Percentiles rank a stretch among this genome's conserved stretches.
These are phyloP conservation scores for Fraxinus floribunda DNA, from an alignment of 305 asterid genomes.

Conservation along the genomic window DNA sequence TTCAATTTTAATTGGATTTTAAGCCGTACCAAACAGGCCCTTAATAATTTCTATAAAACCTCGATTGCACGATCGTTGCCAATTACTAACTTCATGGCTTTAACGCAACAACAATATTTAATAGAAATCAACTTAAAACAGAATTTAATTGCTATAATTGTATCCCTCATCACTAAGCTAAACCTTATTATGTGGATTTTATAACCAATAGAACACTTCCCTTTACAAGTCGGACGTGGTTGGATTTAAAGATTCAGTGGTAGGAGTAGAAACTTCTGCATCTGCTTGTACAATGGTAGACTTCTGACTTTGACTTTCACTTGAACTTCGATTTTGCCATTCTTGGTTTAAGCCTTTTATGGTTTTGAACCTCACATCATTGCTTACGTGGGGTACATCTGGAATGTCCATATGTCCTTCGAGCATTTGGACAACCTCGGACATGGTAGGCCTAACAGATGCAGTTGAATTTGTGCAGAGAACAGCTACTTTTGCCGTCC, in stretches of 20 bases:
- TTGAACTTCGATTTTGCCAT: slow-evolving; percentile 39
- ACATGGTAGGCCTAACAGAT: slow-evolving; percentile 80
- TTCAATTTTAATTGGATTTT: too few species aligned
- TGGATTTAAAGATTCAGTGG: neutral
- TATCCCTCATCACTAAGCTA: neutral
- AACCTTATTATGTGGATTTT: neutral
- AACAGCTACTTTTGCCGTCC: slow-evolving; percentile 60
- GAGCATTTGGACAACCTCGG: slow-evolving; percentile 78
- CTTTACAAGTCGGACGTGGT: neutral
- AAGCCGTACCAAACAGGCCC: too few species aligned
- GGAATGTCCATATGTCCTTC: slow-evolving; percentile 65
- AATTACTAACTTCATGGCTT: neutral
- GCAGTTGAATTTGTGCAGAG: slow-evolving; percentile 77
- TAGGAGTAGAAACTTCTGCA: slow-evolving; percentile 4
- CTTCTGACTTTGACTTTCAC: slow-evolving; percentile 32
- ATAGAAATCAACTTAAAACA: neutral
- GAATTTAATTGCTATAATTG: neutral
- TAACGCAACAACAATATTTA: neutral
- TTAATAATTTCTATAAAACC: neutral
- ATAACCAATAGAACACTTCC: neutral
- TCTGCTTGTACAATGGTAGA: slow-evolving; percentile 43
- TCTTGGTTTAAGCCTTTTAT: slow-evolving; percentile 66
- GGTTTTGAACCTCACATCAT: slow-evolving; percentile 73
- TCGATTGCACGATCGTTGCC: neutral
- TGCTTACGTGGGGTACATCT: slow-evolving; percentile 44